These are phyloP conservation scores for Fusarium succisae DNA, from an alignment of 2,329 filamentous ascomycete species.

Conservation along the genomic window DNA sequence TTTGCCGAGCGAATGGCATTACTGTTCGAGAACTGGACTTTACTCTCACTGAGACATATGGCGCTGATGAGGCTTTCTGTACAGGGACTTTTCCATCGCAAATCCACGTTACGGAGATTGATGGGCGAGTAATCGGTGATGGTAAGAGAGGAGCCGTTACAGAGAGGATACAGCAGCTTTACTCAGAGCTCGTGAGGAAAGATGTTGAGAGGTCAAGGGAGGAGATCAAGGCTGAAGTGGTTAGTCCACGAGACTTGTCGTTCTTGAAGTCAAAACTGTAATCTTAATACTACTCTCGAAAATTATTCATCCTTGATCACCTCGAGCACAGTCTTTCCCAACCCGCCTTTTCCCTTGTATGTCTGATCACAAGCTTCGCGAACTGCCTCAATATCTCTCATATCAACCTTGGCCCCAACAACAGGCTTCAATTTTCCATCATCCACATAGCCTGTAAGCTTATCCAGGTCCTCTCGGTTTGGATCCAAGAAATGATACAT, in stretches of 20 bases:
- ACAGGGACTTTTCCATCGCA: neutral
- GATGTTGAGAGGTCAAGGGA: neutral
- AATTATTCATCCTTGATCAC: neutral
- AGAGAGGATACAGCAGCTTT: neutral
- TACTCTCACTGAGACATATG: neutral
- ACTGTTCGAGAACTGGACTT: neutral
- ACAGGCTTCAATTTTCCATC: neutral
- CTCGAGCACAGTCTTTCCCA: neutral
- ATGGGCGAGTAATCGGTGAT: neutral
- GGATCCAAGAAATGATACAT: neutral
- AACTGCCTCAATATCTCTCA: neutral
- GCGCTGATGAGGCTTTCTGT: neutral
- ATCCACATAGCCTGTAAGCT: neutral
- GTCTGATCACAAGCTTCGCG: neutral
- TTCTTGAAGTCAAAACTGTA: conserved; percentile 6
- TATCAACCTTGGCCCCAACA: neutral
- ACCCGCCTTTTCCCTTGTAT: fast-evolving
- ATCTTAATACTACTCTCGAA: too few species aligned
- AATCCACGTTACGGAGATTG: neutral
- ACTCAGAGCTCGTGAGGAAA: neutral
- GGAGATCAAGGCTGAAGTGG: neutral
- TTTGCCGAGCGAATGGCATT: neutral
- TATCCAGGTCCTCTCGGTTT: neutral
- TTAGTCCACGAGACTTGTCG: neutral
- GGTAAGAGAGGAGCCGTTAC: neutral